Evolutionary conservation across 2,329 filamentous ascomycete species (phyloP).

Genomic region (Cytospora piceae): DNA sequence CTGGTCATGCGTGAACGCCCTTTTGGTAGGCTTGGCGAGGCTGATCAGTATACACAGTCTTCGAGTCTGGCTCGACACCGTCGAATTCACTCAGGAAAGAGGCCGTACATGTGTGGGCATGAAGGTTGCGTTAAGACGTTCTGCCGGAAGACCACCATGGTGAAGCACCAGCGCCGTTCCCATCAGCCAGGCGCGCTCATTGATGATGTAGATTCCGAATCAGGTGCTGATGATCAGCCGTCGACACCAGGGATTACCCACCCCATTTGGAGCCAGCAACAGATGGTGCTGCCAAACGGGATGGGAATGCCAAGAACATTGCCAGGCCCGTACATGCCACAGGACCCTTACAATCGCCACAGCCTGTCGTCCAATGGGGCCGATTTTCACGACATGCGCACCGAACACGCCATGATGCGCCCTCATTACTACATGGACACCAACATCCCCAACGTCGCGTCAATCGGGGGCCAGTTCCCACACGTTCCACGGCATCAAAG

Average conservation of each 20-base stretch:
- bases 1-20: background rate
- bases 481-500: conserved; percentile 25
- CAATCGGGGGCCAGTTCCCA: conserved; percentile 50
- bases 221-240: conserved; percentile 62
- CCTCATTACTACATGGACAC: conserved; percentile 63
- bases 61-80: conserved; percentile 68
- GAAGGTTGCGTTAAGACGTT: conserved; percentile 69
- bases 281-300: conserved; percentile 18
- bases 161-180: conserved; percentile 66
- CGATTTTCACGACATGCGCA: conserved; percentile 40
- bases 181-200: conserved; percentile 62
- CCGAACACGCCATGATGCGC: conserved; percentile 47
- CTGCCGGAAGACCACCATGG: conserved; percentile 73
- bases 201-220: conserved; percentile 60
- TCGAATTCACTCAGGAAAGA: conserved; percentile 68
- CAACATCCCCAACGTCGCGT: conserved; percentile 64
- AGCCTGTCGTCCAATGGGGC: conserved; percentile 49
- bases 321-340: conserved; percentile 51
- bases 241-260: conserved; percentile 56
- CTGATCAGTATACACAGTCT: conserved; percentile 48
- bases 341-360: conserved; percentile 50
- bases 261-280: conserved; percentile 11
- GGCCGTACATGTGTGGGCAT: conserved; percentile 66
- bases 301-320: conserved; percentile 18
- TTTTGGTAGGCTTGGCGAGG: background rate